Evolutionary conservation across 345 rosid genomes (phyloP), one percentile per base, ranked within the genome.

Genomic region (Chamaenerion angustifolium): DNA sequence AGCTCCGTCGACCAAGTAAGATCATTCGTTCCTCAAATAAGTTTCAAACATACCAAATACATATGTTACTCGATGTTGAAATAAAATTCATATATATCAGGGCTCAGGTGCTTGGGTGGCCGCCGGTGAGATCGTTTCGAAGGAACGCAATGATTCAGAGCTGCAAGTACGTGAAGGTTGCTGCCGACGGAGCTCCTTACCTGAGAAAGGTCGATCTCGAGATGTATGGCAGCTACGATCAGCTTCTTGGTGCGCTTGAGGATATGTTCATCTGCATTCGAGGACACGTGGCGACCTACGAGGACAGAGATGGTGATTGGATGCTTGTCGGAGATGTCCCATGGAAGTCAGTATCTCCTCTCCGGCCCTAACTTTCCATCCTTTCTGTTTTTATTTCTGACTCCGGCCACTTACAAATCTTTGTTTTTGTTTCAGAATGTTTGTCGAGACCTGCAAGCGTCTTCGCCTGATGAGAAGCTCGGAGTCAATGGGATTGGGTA

Each of bases 241-340:
- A 77, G 35, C 77, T 80, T 1, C 49, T 76, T 54, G 19, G 18
- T 17, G 79, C 79, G 40, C 60, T 83, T 3, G 74, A 71, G 65
- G 63, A 68, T 52, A 56, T 83, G 80, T 83, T 83, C 67, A 67
- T 78, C 16, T 59, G 67, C 9, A 55, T 74, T 19, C 53, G 45
- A 9, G 92, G 82, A 52, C 71, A 71, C 62, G 69, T 76, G 47
- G 76, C 85, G 8, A 80, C 78, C 23, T 86, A 74, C 43, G 82
- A 82, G 51, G 95, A 82, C 56, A 86, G 73, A 52, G 95, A 86
- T 42, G 83, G 92, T 16, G 95, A 86, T 18, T 82, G 82, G 95
- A 82, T 86, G 95, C 40, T 82, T 31, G 68, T 75, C 16, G 93
- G 88, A 14, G 95, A 86, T 71, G 86, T 82, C 11, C 93, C 93